Conservation (phyloP, 2,329 filamentous ascomycete species). For the Fusarium sp. region DNA sequence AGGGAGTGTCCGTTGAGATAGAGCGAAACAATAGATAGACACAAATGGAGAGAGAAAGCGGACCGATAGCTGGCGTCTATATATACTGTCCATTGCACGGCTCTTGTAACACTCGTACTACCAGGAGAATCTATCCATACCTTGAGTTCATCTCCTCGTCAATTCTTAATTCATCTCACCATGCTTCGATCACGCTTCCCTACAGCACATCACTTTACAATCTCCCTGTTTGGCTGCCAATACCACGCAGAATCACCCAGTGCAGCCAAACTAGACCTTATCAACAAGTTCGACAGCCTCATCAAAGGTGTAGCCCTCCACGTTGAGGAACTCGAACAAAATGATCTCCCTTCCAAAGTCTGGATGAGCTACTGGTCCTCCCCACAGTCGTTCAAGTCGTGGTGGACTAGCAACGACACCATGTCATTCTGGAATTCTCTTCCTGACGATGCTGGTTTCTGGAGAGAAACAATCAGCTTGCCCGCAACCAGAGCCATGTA, state of each 20-base stretch:
- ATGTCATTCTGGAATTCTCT: conserved; percentile 16
- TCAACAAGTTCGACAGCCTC: not conserved
- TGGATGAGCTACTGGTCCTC: not conserved
- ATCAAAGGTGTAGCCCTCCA: not conserved
- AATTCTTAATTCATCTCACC: not conserved
- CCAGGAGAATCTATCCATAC: not conserved
- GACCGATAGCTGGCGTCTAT: not conserved
- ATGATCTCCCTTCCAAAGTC: not conserved
- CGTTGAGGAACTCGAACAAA: not conserved
- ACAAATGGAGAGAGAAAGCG: not conserved
- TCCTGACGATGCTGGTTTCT: conserved; percentile 22
- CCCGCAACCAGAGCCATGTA: conserved; percentile 15
- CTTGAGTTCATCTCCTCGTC: not conserved
- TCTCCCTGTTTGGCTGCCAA: not conserved
- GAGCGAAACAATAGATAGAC: not conserved
- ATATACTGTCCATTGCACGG: not conserved
- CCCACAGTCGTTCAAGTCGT: not conserved
- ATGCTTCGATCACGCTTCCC: not conserved
- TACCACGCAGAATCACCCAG: not conserved
- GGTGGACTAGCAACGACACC: not conserved
- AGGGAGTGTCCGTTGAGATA: not conserved
- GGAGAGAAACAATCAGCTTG: conserved; percentile 21
- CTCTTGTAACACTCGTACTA: not conserved
- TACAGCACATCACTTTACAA: not conserved
- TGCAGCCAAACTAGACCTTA: not conserved